Evolutionary conservation across 1,139 yeast species (phyloP).

Genomic region (Suzukiozyma palmioleophila): DNA sequence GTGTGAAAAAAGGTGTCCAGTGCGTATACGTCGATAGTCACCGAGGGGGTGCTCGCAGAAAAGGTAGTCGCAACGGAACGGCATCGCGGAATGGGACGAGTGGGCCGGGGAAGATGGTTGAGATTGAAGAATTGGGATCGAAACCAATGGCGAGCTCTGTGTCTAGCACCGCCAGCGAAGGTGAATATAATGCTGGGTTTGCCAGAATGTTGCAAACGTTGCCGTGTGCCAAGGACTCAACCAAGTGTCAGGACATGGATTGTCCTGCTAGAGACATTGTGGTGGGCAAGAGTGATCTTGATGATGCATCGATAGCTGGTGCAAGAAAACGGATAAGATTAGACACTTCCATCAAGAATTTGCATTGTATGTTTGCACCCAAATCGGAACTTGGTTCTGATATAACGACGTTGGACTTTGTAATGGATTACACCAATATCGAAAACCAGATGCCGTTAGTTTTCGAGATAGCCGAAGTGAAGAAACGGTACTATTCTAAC

Average conservation of each 20-base stretch:
- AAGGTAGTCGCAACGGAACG: constrained; percentile 22
- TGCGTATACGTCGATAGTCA: constrained; percentile 47
- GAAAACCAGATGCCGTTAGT: constrained; percentile 1
- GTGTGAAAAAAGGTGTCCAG: constrained; percentile 23
- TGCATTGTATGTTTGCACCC: constrained; percentile 12
- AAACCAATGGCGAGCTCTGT: not conserved
- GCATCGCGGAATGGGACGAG: not conserved
- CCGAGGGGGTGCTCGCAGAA: constrained; percentile 48
- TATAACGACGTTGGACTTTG: not conserved
- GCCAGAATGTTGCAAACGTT: constrained; percentile 7
- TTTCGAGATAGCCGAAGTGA: constrained; percentile 16
- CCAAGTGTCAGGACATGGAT: constrained; percentile 9
- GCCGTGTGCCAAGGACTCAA: constrained; percentile 11
- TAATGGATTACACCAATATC: not conserved
- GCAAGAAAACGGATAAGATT: constrained; percentile 11
- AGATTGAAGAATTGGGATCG: constrained; percentile 1
- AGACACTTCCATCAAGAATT: constrained; percentile 10
- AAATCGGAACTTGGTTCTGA: constrained; percentile 3
- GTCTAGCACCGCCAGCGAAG: constrained; percentile 1
- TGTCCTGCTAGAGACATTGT: constrained; percentile 7
- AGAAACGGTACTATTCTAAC: constrained; percentile 30
- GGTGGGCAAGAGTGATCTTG: constrained; percentile 10
- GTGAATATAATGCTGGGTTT: constrained; percentile 6
- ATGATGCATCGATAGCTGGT: constrained; percentile 7
- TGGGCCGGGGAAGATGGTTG: not conserved